A percentile compares a stretch with the other conserved stretches of the same genome.
Evolutionary conservation across 306 rosid species (phyloP).

Genomic region (Medicago ruthenica): DNA sequence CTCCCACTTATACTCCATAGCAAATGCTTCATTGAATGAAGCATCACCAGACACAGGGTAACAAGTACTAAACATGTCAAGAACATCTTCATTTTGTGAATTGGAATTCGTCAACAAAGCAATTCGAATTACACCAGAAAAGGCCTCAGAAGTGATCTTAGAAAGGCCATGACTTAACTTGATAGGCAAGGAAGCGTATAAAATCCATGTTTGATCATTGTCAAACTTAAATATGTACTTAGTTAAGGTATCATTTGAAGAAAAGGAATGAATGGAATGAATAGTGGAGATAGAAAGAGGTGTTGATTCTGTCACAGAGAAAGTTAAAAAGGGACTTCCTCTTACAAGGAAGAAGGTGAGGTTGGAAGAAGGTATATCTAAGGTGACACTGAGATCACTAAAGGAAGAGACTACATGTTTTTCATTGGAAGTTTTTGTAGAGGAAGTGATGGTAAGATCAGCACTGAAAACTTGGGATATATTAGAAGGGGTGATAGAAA

Average conservation of each 20-base stretch:
- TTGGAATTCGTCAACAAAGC: conserved; percentile 60
- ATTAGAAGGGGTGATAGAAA: conserved; percentile 44
- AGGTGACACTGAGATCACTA: conserved; percentile 72
- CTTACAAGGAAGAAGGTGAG: conserved; percentile 72
- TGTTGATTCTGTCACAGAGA: conserved; percentile 44
- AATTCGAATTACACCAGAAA: conserved; percentile 71
- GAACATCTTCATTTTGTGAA: conserved; percentile 45
- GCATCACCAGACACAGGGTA: conserved; percentile 82
- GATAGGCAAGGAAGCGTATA: conserved; percentile 67
- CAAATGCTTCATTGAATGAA: conserved; percentile 58
- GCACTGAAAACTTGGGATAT: conserved; percentile 64
- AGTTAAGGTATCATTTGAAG: conserved; percentile 55
- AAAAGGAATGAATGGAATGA: conserved; percentile 63
- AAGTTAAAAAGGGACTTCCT: conserved; percentile 63
- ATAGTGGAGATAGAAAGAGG: conserved; percentile 63
- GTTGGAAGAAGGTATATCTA: conserved; percentile 78
- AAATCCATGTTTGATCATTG: conserved; percentile 84
- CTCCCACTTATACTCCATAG: conserved; percentile 76
- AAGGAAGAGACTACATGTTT: conserved; percentile 69
- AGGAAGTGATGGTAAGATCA: conserved; percentile 69
- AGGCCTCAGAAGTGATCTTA: conserved; percentile 58
- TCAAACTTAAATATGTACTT: conserved; percentile 63
- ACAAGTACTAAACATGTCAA: conserved; percentile 66
- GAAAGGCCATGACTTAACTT: conserved; percentile 48
- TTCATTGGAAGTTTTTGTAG: conserved; percentile 26